Base-by-base conservation (phyloP, 2,329 filamentous ascomycete genomes). In the Herpotrichia juniperi region DNA sequence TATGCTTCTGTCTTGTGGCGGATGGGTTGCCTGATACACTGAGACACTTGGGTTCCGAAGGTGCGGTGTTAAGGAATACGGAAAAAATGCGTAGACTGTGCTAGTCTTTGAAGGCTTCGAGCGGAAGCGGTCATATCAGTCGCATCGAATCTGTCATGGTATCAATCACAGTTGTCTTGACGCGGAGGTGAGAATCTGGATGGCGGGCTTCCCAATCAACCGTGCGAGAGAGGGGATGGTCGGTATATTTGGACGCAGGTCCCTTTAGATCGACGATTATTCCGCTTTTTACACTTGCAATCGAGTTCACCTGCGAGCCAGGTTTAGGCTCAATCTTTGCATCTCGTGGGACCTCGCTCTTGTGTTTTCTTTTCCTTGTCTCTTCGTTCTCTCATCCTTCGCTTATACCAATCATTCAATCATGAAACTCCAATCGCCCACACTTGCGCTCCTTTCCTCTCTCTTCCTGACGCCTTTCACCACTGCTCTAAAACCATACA, bases 401-500 rank as follows among this genome's bases (percentile, higher is more conserved):
- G n/a, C n/a, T 11, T 10, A 3, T n/a, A 22, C 8, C 24, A 28
- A 14, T 14, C 39, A 25, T 25, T 16, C 8, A 9, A 42, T 4
- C n/a, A 25, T 28, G 21, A 25, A 7, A 25, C 39, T 9, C 17
- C 42, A 39, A 24, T 32, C 40, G 3, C 28, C 40, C 14, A 11
- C 42, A 21, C 16, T 46, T 14, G 49, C 43, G 26, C 22, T 44
- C 19, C 7, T 48, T 31, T 42, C 46, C 40, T 40, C 46, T 34
- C 34, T 47, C 24, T 22, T 48, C 24, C 34, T 56, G 9, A n/a
- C n/a, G n/a, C 40, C 47, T 26, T 34, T n/a, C 7, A 26, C 31
- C n/a, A 47, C 54, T 1, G 51, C 31, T 7, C 22, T 54, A 19
- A 53, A 55, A 35, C 45, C 61, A 2, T 64, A 59, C 45, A 66